Evolutionary conservation across 305 asterid species (phyloP), one percentile per base, ranked within the genome.

Genomic region (Euphrasia arctica): DNA sequence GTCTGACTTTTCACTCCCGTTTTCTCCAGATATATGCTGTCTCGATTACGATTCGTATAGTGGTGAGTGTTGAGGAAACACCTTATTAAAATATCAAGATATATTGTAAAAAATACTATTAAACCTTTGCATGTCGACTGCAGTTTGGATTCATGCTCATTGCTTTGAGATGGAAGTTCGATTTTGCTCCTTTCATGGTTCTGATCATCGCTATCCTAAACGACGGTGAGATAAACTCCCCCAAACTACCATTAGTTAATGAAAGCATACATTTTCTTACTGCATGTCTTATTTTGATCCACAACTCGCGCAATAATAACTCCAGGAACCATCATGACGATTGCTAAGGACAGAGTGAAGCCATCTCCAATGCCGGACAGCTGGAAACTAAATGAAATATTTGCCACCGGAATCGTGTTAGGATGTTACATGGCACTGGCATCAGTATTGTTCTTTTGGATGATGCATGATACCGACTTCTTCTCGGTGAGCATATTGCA

Each of bases 71-170:
- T 22, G 31, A 43, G 12, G 13, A 43, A 43, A 9, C 4, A 9
- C 12, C 50, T 8, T 2, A 11, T 11, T 43, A 9, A 2, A 43
- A 3, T 34, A 34, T 34, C 8, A 34, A 3, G 39, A 34, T 34
- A 34, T 4, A 34, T 3, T 4, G 8, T 4, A 34, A 5, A 32
- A 34, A 34, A 3, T n/a, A n/a, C 4, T 34, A 34, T 34, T 34
- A 34, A 34, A 34, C 39, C 5, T 34, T 34, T 34, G 39, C 39
- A 34, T 34, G 39, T 41, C 42, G 34, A 72, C 32, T 75, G 80
- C 92, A 90, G 96, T 84, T 90, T 66, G 97, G 95, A 18, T 90
- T 87, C 90, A 82, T 90, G 95, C 76, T 90, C 65, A 88, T 87
- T 70, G 90, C 96, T 49, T 77, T 90, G 86, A 87, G 82, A 8